Percentiles rank a stretch among this genome's conserved stretches.
phyloP scores from a whole-genome alignment of 2,329 filamentous ascomycete species.

The Thermochaetoides dissita region DNA sequence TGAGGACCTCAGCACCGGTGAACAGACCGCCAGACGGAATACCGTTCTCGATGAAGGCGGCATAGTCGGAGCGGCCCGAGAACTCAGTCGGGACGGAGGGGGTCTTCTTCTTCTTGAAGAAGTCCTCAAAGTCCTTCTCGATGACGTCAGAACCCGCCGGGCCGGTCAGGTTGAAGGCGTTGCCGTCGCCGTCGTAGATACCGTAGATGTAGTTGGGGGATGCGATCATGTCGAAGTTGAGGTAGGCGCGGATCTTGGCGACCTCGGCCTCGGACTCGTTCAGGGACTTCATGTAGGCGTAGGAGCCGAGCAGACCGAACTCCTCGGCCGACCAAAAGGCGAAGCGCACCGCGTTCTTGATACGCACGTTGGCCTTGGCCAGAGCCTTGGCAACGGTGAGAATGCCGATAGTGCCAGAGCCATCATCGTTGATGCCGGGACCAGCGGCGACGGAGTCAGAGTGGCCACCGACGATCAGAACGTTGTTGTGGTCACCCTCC shows the following conservation, averaged over 20 bases:
- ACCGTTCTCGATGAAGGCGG: slow-evolving; percentile 49
- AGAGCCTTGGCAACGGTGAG: slow-evolving; percentile 14
- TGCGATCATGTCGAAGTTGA: slow-evolving; percentile 44
- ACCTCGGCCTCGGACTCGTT: slow-evolving; percentile 28
- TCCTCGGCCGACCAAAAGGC: slow-evolving; percentile 45
- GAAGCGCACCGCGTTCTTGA: slow-evolving; percentile 41
- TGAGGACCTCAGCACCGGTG: slow-evolving; percentile 39
- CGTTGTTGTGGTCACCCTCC: slow-evolving; percentile 15
- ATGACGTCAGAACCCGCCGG: slow-evolving; percentile 42
- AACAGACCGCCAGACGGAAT: slow-evolving; percentile 56
- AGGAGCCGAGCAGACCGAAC: slow-evolving; percentile 46
- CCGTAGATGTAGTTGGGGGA: slow-evolving; percentile 36
- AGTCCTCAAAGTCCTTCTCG: slow-evolving; percentile 43
- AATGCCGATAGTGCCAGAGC: slow-evolving; percentile 15
- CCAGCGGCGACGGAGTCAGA: slow-evolving; percentile 14
- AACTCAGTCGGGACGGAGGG: slow-evolving; percentile 49
- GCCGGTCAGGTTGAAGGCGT: slow-evolving; percentile 41
- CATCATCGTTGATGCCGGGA: slow-evolving; percentile 16
- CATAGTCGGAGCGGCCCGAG: slow-evolving; percentile 42
- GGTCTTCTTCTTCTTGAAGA: slow-evolving; percentile 31
- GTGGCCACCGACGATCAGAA: slow-evolving; percentile 14
- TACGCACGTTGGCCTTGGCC: slow-evolving; percentile 13
- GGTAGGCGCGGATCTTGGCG: slow-evolving; percentile 36
- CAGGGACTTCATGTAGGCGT: slow-evolving; percentile 33
- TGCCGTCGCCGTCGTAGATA: slow-evolving; percentile 48